phyloP scores from a whole-genome alignment of 768 basidiomycete genomes.

The Neoboletus subvelutipes region DNA sequence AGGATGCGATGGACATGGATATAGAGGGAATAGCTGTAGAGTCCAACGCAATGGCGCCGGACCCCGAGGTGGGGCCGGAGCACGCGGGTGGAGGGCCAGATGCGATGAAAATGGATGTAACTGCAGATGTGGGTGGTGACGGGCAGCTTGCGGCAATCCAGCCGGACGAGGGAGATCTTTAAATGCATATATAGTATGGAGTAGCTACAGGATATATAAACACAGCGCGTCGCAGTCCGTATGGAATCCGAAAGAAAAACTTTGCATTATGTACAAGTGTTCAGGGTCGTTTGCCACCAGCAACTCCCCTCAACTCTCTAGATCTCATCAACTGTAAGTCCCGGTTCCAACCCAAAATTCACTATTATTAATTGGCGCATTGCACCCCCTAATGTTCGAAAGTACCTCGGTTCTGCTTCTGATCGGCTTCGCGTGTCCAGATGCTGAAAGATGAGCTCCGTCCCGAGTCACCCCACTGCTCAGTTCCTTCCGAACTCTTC shows the following conservation, averaged over 20 bases:
- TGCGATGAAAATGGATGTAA: neutral
- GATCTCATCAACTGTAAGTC: too few relatives aligned
- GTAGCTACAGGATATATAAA: neutral
- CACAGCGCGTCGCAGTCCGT: neutral
- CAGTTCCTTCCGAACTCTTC: neutral
- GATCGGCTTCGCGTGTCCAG: neutral
- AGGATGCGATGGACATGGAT: slow-evolving; percentile 2
- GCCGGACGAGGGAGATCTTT: slow-evolving; percentile 14
- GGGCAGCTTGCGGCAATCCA: slow-evolving; percentile 2
- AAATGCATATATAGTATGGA: neutral
- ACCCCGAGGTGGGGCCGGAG: neutral
- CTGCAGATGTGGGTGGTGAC: neutral
- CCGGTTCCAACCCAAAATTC: too few relatives aligned
- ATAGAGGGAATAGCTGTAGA: slow-evolving; percentile 9
- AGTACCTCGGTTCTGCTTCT: neutral
- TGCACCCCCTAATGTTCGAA: neutral
- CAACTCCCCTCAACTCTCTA: neutral
- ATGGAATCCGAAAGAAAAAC: neutral
- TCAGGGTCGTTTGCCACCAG: neutral
- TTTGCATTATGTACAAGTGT: neutral
- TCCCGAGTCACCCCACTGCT: neutral
- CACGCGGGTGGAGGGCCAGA: neutral
- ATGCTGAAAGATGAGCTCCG: neutral
- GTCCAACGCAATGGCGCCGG: neutral
- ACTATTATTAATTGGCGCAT: too few relatives aligned